phyloP scores from a whole-genome alignment of 2,329 filamentous ascomycete genomes.

The Diaporthe ilicicola region DNA sequence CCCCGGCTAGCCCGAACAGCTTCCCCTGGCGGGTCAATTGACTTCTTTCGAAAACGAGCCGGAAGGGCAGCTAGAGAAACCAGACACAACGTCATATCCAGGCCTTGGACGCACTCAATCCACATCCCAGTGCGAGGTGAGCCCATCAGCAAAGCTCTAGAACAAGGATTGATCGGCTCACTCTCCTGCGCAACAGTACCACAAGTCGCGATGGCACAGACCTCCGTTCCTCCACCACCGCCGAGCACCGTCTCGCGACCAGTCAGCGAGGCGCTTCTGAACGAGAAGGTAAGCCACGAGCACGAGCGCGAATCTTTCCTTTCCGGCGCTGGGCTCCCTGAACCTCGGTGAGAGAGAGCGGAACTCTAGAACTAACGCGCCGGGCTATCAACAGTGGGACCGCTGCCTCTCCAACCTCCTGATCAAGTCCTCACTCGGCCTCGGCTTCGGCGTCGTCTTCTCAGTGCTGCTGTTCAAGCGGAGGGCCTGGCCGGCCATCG shows the following conservation, averaged over 20 bases:
- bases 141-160: slow-evolving; percentile 4
- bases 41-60: slow-evolving; percentile 33
- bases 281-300: slow-evolving; percentile 84
- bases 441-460: slow-evolving; percentile 98
- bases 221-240: slow-evolving; percentile 62
- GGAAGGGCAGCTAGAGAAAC: slow-evolving; percentile 32
- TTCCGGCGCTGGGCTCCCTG: background rate
- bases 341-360: no score
- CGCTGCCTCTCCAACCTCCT: slow-evolving; percentile 97
- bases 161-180: slow-evolving; percentile 36
- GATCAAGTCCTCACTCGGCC: slow-evolving; percentile 94
- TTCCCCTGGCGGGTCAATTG: slow-evolving; percentile 28
- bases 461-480: slow-evolving; percentile 98
- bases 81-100: slow-evolving; percentile 34
- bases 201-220: slow-evolving; percentile 60
- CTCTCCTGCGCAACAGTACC: slow-evolving; percentile 7
- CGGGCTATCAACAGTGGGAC: slow-evolving; percentile 77
- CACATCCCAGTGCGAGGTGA: slow-evolving; percentile 32
- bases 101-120: slow-evolving; percentile 31
- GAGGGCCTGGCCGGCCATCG: slow-evolving; percentile 95
- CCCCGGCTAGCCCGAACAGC: slow-evolving; percentile 28
- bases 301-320: no score
- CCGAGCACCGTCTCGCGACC: slow-evolving; percentile 78
- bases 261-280: slow-evolving; percentile 96
- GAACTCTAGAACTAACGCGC: slow-evolving; percentile 1